Percentiles rank a stretch among this genome's conserved stretches.
Evolutionary conservation across 495 filamentous ascomycete species (phyloP).

Genomic region (Penicillium bialowiezense): DNA sequence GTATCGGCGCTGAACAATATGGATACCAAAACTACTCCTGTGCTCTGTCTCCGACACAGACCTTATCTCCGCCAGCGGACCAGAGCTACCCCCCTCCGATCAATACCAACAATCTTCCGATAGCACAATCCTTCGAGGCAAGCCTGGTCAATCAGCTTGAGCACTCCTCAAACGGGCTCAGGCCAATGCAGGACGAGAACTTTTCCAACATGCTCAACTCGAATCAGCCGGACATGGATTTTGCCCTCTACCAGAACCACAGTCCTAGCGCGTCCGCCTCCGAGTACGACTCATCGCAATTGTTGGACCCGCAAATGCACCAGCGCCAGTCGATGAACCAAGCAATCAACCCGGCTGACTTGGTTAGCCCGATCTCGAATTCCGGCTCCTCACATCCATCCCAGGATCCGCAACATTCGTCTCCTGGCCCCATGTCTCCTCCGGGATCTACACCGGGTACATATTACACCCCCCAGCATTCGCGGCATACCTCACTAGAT

Average conservation of each 20-base stretch:
- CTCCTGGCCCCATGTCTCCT: constrained; percentile 52
- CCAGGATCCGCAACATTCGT: constrained; percentile 52
- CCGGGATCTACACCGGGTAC: constrained; percentile 49
- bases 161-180: constrained; percentile 18
- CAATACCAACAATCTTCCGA: constrained; percentile 29
- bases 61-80: constrained; percentile 25
- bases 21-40: constrained; percentile 32
- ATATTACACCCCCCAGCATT: constrained; percentile 63
- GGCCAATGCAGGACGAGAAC: constrained; percentile 34
- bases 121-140: constrained; percentile 41
- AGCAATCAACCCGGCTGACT: constrained; percentile 59
- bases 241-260: constrained; percentile 37
- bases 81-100: constrained; percentile 27
- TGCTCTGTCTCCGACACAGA: constrained; percentile 21
- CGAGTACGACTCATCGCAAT: constrained; percentile 37
- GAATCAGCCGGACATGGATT: constrained; percentile 37
- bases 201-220: constrained; percentile 41
- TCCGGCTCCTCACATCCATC: constrained; percentile 70
- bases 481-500: constrained; percentile 76
- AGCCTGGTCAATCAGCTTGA: constrained; percentile 36
- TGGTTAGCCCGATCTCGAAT: constrained; percentile 72
- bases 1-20: constrained; percentile 27
- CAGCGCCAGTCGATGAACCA: constrained; percentile 39
- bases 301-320: constrained; percentile 49
- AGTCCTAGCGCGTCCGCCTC: constrained; percentile 30